A percentile compares a stretch with the other conserved stretches of the same genome.
Conservation (phyloP, 306 rosid genomes). For the Cyclanthera cordifolia region DNA sequence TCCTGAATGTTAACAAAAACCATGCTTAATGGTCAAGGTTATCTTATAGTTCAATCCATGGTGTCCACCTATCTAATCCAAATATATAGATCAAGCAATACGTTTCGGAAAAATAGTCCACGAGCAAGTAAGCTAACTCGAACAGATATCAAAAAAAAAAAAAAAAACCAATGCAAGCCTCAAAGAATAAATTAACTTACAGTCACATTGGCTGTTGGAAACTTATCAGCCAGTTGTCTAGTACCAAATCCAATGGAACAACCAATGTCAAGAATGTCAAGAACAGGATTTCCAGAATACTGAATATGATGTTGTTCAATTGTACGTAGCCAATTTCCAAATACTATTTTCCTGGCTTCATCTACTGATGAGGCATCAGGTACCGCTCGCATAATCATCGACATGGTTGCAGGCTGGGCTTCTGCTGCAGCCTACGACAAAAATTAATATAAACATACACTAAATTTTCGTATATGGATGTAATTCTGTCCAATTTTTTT, state of each 20-base stretch:
- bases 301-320: conserved; percentile 44
- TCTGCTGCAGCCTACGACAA: conserved; percentile 54
- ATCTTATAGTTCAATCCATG: too few species aligned
- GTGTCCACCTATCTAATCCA: too few species aligned
- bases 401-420: conserved; percentile 59
- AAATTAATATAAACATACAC: conserved; percentile 6
- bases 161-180: neutral
- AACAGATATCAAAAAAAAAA: too few species aligned
- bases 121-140: too few species aligned
- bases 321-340: conserved; percentile 45
- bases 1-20: too few species aligned
- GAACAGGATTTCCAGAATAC: conserved; percentile 27
- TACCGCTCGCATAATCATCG: conserved; percentile 38
- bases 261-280: conserved; percentile 50
- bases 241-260: conserved; percentile 55
- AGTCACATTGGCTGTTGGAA: conserved; percentile 37
- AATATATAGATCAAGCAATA: too few species aligned
- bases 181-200: conserved; percentile 21
- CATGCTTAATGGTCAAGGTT: too few species aligned
- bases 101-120: too few species aligned
- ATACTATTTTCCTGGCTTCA: conserved; percentile 37
- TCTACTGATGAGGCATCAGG: conserved; percentile 36
- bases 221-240: conserved; percentile 44
- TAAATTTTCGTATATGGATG: neutral
- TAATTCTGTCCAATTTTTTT: neutral